Conservation (phyloP, 1,284 basidiomycete genomes). For the Prillingera fragicola region DNA sequence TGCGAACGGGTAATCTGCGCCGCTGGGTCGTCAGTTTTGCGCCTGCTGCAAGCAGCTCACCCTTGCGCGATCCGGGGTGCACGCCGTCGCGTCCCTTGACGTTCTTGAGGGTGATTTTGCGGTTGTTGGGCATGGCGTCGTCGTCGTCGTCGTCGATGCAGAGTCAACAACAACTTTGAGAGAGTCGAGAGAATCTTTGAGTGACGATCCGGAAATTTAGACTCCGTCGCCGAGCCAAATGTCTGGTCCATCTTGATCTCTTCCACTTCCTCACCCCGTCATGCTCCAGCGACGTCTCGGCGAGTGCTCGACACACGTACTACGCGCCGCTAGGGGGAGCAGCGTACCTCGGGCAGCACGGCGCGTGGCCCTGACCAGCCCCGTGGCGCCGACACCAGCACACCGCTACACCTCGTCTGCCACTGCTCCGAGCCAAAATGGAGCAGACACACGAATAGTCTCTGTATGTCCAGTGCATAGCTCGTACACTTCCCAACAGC, state of each 20-base stretch:
- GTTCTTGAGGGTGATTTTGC: conserved; percentile 44
- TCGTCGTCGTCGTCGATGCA: conserved; percentile 3
- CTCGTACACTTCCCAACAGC: too few species aligned
- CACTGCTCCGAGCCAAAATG: not conserved
- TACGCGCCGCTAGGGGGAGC: not conserved
- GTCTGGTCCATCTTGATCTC: not conserved
- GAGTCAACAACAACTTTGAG: conserved; percentile 11
- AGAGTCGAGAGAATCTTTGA: not conserved
- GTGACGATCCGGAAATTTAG: conserved; percentile 1
- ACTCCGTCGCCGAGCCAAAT: too few species aligned
- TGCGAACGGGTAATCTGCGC: conserved; percentile 68
- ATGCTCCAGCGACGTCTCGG: conserved; percentile 3
- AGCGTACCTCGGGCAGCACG: too few species aligned
- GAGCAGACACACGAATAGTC: not conserved
- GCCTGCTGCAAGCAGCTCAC: conserved; percentile 12
- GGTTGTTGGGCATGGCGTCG: conserved; percentile 43
- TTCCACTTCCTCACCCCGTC: not conserved
- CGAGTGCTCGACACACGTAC: conserved; percentile 1
- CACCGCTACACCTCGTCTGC: not conserved
- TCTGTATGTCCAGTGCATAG: not conserved
- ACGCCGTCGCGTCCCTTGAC: conserved; percentile 47
- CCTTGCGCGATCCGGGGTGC: conserved; percentile 47
- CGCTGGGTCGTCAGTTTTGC: conserved; percentile 49
- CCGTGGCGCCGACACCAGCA: not conserved
- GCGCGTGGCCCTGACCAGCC: too few species aligned